Conservation (phyloP, 345 rosid genomes). For the Xanthoceras sorbifolium region DNA sequence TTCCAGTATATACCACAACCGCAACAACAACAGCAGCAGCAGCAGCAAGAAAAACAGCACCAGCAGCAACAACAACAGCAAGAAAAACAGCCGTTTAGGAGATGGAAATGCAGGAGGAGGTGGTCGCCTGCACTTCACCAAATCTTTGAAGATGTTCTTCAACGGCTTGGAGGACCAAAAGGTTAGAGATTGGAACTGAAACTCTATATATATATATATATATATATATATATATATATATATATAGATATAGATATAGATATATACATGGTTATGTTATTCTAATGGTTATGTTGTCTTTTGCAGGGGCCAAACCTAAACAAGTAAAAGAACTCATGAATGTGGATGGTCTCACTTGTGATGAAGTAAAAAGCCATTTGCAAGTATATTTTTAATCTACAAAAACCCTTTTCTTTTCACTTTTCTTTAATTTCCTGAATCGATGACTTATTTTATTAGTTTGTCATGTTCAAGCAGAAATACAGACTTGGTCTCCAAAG, state of each 20-base stretch:
- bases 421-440: not conserved
- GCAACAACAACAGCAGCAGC: slow-evolving; percentile 28
- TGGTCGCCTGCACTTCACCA: slow-evolving; percentile 88
- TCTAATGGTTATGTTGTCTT: slow-evolving; percentile 15
- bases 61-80: not conserved
- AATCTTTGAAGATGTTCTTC: slow-evolving; percentile 68
- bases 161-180: slow-evolving; percentile 68
- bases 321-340: slow-evolving; percentile 77
- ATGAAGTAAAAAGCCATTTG: slow-evolving; percentile 91
- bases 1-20: slow-evolving; percentile 25
- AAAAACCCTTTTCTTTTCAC: not conserved
- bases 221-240: too few relatives aligned
- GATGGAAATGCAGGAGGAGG: slow-evolving; percentile 69
- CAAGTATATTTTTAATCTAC: slow-evolving; percentile 50
- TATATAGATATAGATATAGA: too few relatives aligned
- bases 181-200: slow-evolving; percentile 42
- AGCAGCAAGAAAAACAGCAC: slow-evolving; percentile 25
- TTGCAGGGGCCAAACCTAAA: slow-evolving; percentile 79
- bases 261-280: too few relatives aligned
- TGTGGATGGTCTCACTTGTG: slow-evolving; percentile 87
- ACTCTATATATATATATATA: not conserved
- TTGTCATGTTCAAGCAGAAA: slow-evolving; percentile 50
- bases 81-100: not conserved
- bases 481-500: slow-evolving; percentile 75
- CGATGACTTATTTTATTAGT: slow-evolving; percentile 14